phyloP scores from a whole-genome alignment of 2,329 filamentous ascomycete genomes.

The Raffaelea arxii region DNA sequence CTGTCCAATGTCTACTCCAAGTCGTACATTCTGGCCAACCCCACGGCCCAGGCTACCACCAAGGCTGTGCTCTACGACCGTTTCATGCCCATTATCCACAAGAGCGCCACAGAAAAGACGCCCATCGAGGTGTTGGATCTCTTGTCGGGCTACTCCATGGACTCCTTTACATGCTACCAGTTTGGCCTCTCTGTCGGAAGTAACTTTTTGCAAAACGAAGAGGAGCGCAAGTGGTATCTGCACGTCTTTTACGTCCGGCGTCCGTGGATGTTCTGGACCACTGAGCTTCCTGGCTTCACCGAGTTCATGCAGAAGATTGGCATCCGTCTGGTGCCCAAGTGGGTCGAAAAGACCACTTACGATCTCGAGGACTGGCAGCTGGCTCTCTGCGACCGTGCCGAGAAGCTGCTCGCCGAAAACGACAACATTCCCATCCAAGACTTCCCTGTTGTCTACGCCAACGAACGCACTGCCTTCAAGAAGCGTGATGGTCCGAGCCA shows the following conservation, averaged over 20 bases:
- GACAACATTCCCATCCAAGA: background rate
- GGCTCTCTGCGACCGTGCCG: background rate
- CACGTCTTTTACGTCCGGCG: background rate
- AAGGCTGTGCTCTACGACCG: background rate
- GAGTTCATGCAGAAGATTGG: background rate
- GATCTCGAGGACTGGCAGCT: slow-evolving; percentile 4
- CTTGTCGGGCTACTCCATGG: slow-evolving; percentile 1
- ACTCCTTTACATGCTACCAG: slow-evolving; percentile 1
- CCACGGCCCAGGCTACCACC: background rate
- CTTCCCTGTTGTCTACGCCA: slow-evolving; percentile 1
- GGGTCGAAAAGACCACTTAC: background rate
- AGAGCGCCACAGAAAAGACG: background rate
- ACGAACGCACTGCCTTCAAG: background rate
- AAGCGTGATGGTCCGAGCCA: background rate
- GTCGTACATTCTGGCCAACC: slow-evolving; percentile 1
- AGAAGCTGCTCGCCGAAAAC: background rate
- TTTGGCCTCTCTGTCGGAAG: slow-evolving; percentile 1
- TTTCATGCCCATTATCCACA: background rate
- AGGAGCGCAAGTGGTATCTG: slow-evolving; percentile 2
- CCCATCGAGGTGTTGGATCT: slow-evolving; percentile 1
- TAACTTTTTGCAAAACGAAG: background rate
- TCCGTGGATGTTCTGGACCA: slow-evolving; percentile 2
- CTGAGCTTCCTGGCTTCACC: background rate
- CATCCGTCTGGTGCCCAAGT: slow-evolving; percentile 1
- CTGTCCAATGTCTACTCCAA: background rate